Conservation (phyloP, 2,329 filamentous ascomycete species). For the Microsporum ferrugineum region DNA sequence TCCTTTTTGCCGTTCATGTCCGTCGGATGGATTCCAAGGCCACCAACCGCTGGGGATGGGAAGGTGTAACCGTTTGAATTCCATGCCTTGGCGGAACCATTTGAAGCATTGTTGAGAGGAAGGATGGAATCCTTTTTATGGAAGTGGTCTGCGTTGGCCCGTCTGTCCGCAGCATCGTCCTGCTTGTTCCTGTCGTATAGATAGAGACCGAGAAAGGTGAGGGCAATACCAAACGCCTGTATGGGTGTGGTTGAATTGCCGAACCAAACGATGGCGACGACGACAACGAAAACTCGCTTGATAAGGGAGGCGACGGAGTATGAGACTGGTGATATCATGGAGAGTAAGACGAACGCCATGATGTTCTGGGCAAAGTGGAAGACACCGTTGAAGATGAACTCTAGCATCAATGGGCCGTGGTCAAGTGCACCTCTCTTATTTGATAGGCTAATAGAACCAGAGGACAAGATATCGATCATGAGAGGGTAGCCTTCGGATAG, state of each 20-base stretch:
- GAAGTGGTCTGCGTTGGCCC: conserved; percentile 53
- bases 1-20: conserved; percentile 27
- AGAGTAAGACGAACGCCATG: conserved; percentile 81
- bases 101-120: conserved; percentile 45
- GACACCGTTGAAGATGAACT: conserved; percentile 92
- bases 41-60: conserved; percentile 16
- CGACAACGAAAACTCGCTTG: conserved; percentile 94
- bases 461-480: conserved; percentile 63
- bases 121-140: conserved; percentile 53
- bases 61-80: conserved; percentile 29
- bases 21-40: conserved; percentile 1
- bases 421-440: conserved; percentile 63
- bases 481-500: conserved; percentile 76
- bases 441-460: conserved; percentile 66
- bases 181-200: conserved; percentile 89
- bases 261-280: conserved; percentile 93
- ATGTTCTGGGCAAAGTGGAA: conserved; percentile 97
- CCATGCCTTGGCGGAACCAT: conserved; percentile 28
- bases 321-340: conserved; percentile 88
- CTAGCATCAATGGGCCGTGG: conserved; percentile 53
- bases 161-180: conserved; percentile 74
- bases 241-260: conserved; percentile 72
- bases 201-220: conserved; percentile 88
- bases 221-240: conserved; percentile 71
- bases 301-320: conserved; percentile 94